Evolutionary conservation across 371 early-diverging fungal species (phyloP).

Genomic region (Mucor mucedo): DNA sequence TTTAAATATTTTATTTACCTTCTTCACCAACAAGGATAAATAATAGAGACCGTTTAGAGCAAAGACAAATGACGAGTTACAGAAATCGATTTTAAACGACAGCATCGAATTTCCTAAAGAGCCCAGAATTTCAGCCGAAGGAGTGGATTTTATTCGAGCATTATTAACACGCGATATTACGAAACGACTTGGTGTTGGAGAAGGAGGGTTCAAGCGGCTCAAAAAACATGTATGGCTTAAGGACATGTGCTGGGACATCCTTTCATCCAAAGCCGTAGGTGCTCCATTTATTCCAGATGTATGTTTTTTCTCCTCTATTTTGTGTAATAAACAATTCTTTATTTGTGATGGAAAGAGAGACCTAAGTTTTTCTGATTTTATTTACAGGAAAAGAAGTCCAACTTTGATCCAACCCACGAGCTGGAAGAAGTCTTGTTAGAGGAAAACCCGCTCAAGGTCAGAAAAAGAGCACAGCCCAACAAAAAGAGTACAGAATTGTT

Average conservation of each 20-base stretch:
- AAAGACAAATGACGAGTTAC: constrained; percentile 77
- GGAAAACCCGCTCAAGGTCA: constrained; percentile 84
- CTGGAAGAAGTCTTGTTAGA: constrained; percentile 93
- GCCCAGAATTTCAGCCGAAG: constrained; percentile 53
- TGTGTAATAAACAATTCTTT: constrained; percentile 6
- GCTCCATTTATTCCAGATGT: constrained; percentile 76
- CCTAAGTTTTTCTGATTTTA: neutral
- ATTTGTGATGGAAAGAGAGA: neutral
- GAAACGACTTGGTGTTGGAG: constrained; percentile 63
- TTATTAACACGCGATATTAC: constrained; percentile 65
- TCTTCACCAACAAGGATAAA: neutral
- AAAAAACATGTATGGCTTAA: constrained; percentile 67
- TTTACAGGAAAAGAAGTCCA: constrained; percentile 65
- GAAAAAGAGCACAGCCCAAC: constrained; percentile 27
- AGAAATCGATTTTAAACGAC: constrained; percentile 68
- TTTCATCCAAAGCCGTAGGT: constrained; percentile 56
- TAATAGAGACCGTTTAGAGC: constrained; percentile 82
- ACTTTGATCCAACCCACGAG: constrained; percentile 96
- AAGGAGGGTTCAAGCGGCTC: constrained; percentile 57
- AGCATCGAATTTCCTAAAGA: constrained; percentile 65
- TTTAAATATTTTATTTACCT: neutral
- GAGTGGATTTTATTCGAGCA: constrained; percentile 60
- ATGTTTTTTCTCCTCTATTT: constrained; percentile 14
- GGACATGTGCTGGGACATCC: constrained; percentile 59
- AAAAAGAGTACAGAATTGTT: constrained; percentile 37